A percentile compares a stretch with the other conserved stretches of the same genome.
phyloP scores from a whole-genome alignment of 306 rosid genomes.

The Sicyos edulis region DNA sequence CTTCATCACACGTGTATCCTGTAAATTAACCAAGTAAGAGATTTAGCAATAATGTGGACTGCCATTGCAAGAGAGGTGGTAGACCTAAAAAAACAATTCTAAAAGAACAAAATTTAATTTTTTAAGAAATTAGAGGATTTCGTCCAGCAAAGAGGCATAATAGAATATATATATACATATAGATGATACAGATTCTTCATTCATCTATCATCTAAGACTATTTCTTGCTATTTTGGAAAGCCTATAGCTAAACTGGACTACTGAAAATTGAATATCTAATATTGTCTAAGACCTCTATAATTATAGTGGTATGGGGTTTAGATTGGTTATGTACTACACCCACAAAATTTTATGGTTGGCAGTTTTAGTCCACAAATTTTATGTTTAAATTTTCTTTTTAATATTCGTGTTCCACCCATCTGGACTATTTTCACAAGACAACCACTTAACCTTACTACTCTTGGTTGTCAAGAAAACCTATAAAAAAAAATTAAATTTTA shows the following conservation, averaged over 20 bases:
- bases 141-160: too few species aligned
- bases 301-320: not conserved
- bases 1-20: constrained; percentile 83
- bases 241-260: not conserved
- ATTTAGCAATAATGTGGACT: not conserved
- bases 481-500: too few species aligned
- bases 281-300: not conserved
- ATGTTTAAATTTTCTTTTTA: too few species aligned
- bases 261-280: not conserved
- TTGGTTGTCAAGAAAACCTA: too few species aligned
- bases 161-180: too few species aligned
- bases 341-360: not conserved
- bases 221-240: not conserved
- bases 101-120: not conserved
- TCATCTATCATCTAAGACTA: too few species aligned
- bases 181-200: too few species aligned
- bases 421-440: too few species aligned
- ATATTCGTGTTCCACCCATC: too few species aligned
- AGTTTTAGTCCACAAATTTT: too few species aligned
- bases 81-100: not conserved
- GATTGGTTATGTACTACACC: not conserved
- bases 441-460: too few species aligned
- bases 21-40: constrained; percentile 33
- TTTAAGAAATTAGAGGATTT: not conserved
- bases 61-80: not conserved